Evolutionary conservation across 2,329 filamentous ascomycete genomes (phyloP).

Genomic region (Leptographium flavum): DNA sequence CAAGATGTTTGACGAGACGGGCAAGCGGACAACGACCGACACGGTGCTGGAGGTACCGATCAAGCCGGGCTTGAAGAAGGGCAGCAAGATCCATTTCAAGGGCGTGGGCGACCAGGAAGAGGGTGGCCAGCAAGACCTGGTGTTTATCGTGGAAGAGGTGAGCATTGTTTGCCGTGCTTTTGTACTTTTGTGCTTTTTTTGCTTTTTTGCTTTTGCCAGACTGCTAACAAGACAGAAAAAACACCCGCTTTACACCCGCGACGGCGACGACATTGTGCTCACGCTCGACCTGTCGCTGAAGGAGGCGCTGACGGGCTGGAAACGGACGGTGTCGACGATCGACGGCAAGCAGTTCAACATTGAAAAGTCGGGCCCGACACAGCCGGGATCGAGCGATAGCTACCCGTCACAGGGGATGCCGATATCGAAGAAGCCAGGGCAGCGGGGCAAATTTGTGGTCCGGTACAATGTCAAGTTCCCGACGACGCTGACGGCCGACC

Average conservation of each 20-base stretch:
- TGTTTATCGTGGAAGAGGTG: constrained; percentile 92
- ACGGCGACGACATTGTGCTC: constrained; percentile 74
- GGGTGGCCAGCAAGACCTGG: constrained; percentile 85
- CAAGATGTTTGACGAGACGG: constrained; percentile 78
- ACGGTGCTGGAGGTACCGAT: constrained; percentile 89
- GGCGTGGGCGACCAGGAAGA: constrained; percentile 97
- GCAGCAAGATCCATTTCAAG: constrained; percentile 96
- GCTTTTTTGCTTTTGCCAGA: too few relatives aligned
- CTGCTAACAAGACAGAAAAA: constrained; percentile 47
- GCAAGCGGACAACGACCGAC: constrained; percentile 76
- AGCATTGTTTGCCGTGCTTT: too few relatives aligned
- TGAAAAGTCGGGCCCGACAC: constrained; percentile 70
- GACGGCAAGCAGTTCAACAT: constrained; percentile 76
- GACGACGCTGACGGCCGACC: constrained; percentile 54
- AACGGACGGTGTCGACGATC: constrained; percentile 79
- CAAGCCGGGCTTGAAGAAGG: constrained; percentile 89
- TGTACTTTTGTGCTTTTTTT: too few relatives aligned
- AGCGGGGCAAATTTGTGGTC: constrained; percentile 78
- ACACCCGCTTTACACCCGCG: constrained; percentile 70
- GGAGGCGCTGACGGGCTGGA: constrained; percentile 91
- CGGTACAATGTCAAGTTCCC: constrained; percentile 92
- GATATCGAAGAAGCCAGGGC: constrained; percentile 72
- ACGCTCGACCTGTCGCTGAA: constrained; percentile 75
- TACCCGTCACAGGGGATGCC: constrained; percentile 91
- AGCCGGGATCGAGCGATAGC: constrained; percentile 64